These are phyloP conservation scores for Aspergillus quadrilineatus DNA, from an alignment of 2,329 filamentous ascomycete species.

Conservation along the genomic window DNA sequence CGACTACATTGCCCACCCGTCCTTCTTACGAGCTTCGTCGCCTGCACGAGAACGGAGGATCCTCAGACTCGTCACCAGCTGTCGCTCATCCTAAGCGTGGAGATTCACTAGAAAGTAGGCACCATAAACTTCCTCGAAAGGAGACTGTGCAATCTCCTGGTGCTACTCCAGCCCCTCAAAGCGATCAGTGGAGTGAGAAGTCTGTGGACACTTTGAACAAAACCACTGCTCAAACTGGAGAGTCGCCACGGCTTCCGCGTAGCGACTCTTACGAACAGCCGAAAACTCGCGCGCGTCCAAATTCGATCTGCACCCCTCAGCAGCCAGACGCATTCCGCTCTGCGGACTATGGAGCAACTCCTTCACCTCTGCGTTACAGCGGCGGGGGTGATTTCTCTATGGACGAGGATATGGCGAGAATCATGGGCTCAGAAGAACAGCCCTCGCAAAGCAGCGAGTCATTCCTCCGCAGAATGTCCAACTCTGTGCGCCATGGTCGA, in stretches of 20 bases:
- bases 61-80: constrained; percentile 40
- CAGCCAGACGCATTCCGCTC: constrained; percentile 38
- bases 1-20: constrained; percentile 43
- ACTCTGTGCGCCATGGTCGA: constrained; percentile 87
- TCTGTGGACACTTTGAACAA: constrained; percentile 41
- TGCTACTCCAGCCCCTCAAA: constrained; percentile 33
- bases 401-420: constrained; percentile 93
- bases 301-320: constrained; percentile 46
- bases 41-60: constrained; percentile 52
- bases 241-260: constrained; percentile 51
- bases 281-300: constrained; percentile 42
- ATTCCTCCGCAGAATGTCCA: constrained; percentile 84
- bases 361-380: constrained; percentile 70
- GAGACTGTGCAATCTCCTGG: constrained; percentile 51
- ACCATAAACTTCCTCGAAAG: constrained; percentile 62
- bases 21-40: constrained; percentile 60
- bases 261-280: constrained; percentile 40
- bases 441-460: constrained; percentile 61
- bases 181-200: constrained; percentile 32
- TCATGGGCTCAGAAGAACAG: constrained; percentile 71
- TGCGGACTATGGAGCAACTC: constrained; percentile 55
- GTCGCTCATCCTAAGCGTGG: constrained; percentile 54
- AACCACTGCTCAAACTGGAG: constrained; percentile 43
- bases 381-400: constrained; percentile 83
- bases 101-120: constrained; percentile 58